Base-by-base conservation (phyloP, 83 land plant species). In the Isoetes engelmannii region DNA sequence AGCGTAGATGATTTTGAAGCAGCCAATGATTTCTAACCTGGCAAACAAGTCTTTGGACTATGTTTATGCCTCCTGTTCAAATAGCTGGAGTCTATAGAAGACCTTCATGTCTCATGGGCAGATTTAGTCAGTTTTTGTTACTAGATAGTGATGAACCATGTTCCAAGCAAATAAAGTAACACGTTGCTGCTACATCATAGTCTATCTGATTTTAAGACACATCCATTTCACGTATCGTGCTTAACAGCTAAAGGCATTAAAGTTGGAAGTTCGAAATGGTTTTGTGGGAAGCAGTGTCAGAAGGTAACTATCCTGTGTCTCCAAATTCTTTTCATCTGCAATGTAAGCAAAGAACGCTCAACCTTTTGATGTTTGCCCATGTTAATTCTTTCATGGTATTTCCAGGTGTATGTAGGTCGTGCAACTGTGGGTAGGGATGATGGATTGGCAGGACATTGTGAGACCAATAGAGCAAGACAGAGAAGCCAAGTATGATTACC, bases 401-500 rank as follows among this genome's bases (percentile, higher is more conserved):
- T 65, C 37, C 85, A 89, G 93, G 47, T 89, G 5, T 84, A 51
- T 80, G 79, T 58, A 46, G 71, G 62, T 10, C 67, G 77, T 57
- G 48, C 5, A 48, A 84, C 86, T 65, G 65, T 84, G 65, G 91
- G 93, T 49, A 64, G 72, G 21, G 74, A 51, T 61, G 90, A 61
- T 8, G 90, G 88, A 15, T 86, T 70, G 72, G 78, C 9, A 86
- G 90, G 80, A 78, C 81, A 50, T 44, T 89, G 5, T 82, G 45
- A 73, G 68, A 4, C 78, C 83, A 4, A 49, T 56, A 73, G 87
- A 84, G 72, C 74, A 79, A 15, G 69, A 59, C 5, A 46, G 72
- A 43, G 66, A 58, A 13, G n/a, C n/a, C n/a, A n/a, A n/a, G n/a
- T 17, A 47, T 1, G 42, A 74, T 60, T 72, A 54, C 65, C 73